A percentile compares a stretch with the other conserved stretches of the same genome.
Conservation (phyloP, 306 rosid species). For the Calophaca sinica region DNA sequence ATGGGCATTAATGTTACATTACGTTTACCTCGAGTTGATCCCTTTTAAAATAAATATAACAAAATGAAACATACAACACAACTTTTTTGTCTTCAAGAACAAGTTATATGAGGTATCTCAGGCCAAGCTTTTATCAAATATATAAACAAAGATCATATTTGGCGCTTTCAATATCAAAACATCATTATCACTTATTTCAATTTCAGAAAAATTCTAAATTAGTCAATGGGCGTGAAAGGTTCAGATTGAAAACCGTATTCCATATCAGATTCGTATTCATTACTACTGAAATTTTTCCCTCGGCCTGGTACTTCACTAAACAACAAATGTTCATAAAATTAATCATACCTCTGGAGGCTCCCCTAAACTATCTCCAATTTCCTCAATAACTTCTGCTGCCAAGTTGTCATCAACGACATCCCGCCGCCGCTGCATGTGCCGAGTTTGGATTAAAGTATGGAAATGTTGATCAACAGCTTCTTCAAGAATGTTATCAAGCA, state of each 20-base stretch:
- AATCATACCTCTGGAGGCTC: conserved; percentile 94
- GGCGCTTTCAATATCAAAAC: conserved; percentile 18
- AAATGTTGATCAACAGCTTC: conserved; percentile 98
- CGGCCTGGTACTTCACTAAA: conserved; percentile 25
- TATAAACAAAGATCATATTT: conserved; percentile 1
- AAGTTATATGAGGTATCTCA: conserved; percentile 31
- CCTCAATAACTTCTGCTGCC: conserved; percentile 90
- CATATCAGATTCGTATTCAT: conserved; percentile 10
- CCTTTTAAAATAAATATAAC: background rate
- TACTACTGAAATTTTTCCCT: background rate
- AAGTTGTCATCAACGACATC: conserved; percentile 91
- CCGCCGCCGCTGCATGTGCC: conserved; percentile 86
- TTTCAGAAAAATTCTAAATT: conserved; percentile 29
- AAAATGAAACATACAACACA: conserved; percentile 27
- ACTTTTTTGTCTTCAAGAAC: conserved; percentile 23
- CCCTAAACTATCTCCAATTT: conserved; percentile 84
- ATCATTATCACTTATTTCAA: conserved; percentile 34
- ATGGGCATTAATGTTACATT: background rate
- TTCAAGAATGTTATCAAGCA: conserved; percentile 98
- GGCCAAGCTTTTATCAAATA: conserved; percentile 20
- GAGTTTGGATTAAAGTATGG: conserved; percentile 90
- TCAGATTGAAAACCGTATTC: conserved; percentile 12
- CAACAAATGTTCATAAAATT: conserved; percentile 19
- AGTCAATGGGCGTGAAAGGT: background rate
- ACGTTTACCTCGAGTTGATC: background rate